Evolutionary conservation across 2,329 filamentous ascomycete genomes (phyloP), one percentile per base, ranked within the genome.

Genomic region (Scedosporium dehoogii): DNA sequence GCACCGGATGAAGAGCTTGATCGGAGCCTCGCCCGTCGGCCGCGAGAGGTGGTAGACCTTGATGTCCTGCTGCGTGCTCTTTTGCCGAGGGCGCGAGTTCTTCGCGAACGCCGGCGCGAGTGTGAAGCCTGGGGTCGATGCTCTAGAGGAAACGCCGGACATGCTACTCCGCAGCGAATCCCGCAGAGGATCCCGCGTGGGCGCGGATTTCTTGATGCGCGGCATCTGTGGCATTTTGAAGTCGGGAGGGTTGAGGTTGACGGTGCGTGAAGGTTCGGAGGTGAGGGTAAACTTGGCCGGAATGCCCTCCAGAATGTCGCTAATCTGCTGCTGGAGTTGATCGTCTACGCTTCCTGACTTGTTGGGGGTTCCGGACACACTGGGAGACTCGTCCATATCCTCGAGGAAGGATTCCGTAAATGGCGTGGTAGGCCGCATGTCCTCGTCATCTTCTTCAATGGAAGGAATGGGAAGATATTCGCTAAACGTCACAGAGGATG

Each of bases 1-100:
- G 1, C 92, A 87, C 16, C 94, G 89, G 60, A 99, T 92, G 70
- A 96, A 96, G 4, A 99, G 84, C 75, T 97, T 97, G 71, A 97
- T 92, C 0, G 94, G 94, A 12, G 91, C 85, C 66, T 94, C 88
- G 63, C 90, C 90, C 42, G 88, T 91, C 18, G 89, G 87, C 58
- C 92, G 86, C 14, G 91, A 91, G 44, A 99, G 83, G 74, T 97
- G 92, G 69, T 97, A 99, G 2, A 97, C 81, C 73, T 92, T 92
- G 70, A 96, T 93, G 64, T 93, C 92, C 59, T 87, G 83, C 63
- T 86, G 82, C n/a, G 56, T 44, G 10, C 62, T 63, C 33, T 58
- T 51, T n/a, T 58, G 60, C 27, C 81, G 77, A 0, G 79, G 74
- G 7, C 82, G 80, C 3, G 76, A 69, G 23, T 75, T 78, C 68